Conservation (phyloP, 148 eudicot genomes). For the Spergularia marina region DNA sequence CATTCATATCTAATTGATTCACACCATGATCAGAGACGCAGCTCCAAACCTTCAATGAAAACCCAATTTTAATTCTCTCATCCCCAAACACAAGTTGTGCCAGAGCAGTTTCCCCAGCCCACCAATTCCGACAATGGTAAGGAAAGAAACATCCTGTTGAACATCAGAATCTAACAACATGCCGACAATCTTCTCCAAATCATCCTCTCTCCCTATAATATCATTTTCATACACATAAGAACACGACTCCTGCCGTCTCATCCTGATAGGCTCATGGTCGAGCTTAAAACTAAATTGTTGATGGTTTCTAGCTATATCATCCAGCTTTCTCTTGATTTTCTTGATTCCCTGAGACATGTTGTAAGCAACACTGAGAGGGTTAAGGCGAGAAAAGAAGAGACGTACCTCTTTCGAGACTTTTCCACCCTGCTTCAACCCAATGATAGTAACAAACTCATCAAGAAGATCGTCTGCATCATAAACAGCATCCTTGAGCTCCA, state of each 20-base stretch:
- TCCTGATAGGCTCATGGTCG: not conserved
- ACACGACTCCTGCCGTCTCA: not conserved
- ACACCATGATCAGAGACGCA: slow-evolving; percentile 1
- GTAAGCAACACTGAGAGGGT: not conserved
- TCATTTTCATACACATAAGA: not conserved
- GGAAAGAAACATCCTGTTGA: not conserved
- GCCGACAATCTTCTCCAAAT: not conserved
- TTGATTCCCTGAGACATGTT: not conserved
- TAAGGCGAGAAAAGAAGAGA: not conserved
- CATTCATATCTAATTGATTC: slow-evolving; percentile 5
- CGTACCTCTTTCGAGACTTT: not conserved
- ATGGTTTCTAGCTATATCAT: not conserved
- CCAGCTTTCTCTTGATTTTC: not conserved
- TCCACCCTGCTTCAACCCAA: not conserved
- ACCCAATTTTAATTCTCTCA: not conserved
- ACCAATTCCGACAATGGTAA: slow-evolving; percentile 12
- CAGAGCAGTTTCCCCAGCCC: slow-evolving; percentile 22
- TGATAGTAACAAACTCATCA: not conserved
- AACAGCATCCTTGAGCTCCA: not conserved
- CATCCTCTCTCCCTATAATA: slow-evolving; percentile 3
- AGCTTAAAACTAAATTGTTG: not conserved
- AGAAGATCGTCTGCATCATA: not conserved
- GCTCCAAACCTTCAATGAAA: not conserved
- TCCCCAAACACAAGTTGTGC: slow-evolving; percentile 4
- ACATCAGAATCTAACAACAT: not conserved